Evolutionary conservation across 2,329 filamentous ascomycete genomes (phyloP).

Genomic region (Blumeria hordei): DNA sequence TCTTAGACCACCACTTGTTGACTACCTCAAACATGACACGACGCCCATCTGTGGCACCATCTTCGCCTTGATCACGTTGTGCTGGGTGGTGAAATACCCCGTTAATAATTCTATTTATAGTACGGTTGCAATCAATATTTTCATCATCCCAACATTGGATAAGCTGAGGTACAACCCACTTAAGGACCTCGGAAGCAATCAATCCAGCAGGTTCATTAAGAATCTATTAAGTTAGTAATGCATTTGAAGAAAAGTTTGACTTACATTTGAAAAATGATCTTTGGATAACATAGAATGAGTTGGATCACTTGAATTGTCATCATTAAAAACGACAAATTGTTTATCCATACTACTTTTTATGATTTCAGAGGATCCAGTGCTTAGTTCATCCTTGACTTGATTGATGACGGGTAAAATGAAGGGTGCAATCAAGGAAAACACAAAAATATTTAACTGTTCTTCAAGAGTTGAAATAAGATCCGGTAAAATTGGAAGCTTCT

Average conservation of each 20-base stretch:
- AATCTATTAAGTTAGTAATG: slow-evolving; percentile 18
- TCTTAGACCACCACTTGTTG: slow-evolving; percentile 56
- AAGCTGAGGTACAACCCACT: slow-evolving; percentile 72
- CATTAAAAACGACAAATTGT: slow-evolving; percentile 67
- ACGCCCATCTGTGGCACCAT: slow-evolving; percentile 50
- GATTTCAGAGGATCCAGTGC: slow-evolving; percentile 65
- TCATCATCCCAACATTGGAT: slow-evolving; percentile 77
- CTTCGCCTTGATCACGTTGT: slow-evolving; percentile 41
- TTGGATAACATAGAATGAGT: slow-evolving; percentile 94
- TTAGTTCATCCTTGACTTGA: slow-evolving; percentile 70
- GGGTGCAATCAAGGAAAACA: slow-evolving; percentile 76
- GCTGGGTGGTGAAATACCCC: slow-evolving; percentile 80
- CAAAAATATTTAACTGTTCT: slow-evolving; percentile 70
- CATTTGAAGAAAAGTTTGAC: background rate
- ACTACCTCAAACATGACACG: slow-evolving; percentile 57
- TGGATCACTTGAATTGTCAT: slow-evolving; percentile 54
- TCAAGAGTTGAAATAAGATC: slow-evolving; percentile 69
- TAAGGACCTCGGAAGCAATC: slow-evolving; percentile 52
- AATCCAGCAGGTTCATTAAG: slow-evolving; percentile 76
- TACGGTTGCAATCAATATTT: slow-evolving; percentile 38
- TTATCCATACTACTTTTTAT: slow-evolving; percentile 65
- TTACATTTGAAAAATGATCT: slow-evolving; percentile 48
- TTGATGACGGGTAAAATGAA: slow-evolving; percentile 67
- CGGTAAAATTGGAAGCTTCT: slow-evolving; percentile 65
- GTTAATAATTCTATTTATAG: slow-evolving; percentile 51